Evolutionary conservation across 2,329 filamentous ascomycete genomes (phyloP).

Genomic region (Byssothecium circinans): DNA sequence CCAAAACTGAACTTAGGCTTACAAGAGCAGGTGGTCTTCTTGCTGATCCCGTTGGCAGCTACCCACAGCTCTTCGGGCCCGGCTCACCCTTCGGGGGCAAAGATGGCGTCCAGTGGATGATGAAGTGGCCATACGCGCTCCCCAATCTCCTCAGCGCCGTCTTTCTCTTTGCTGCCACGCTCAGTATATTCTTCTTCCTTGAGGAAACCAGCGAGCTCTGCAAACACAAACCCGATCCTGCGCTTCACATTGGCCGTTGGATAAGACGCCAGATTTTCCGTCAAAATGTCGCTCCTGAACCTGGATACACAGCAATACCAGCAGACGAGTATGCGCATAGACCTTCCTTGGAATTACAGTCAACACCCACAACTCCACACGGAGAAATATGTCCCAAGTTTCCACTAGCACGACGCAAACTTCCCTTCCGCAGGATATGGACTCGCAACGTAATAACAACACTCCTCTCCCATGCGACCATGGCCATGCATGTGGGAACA

Average conservation of each 20-base stretch:
- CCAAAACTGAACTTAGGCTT: slow-evolving; percentile 3
- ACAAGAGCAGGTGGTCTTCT: slow-evolving; percentile 63
- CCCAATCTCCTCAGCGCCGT: slow-evolving; percentile 68
- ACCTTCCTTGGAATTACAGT: slow-evolving; percentile 30
- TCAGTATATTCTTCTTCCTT: slow-evolving; percentile 63
- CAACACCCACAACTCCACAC: slow-evolving; percentile 28
- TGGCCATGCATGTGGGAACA: slow-evolving; percentile 53
- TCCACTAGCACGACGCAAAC: slow-evolving; percentile 27
- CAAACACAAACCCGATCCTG: slow-evolving; percentile 46
- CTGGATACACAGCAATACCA: slow-evolving; percentile 37
- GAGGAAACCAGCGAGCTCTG: slow-evolving; percentile 59
- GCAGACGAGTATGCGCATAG: slow-evolving; percentile 30
- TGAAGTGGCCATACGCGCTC: slow-evolving; percentile 67
- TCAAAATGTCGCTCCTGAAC: slow-evolving; percentile 16
- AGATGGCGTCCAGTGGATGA: slow-evolving; percentile 65
- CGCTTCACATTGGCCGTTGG: slow-evolving; percentile 44
- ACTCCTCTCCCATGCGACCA: slow-evolving; percentile 48
- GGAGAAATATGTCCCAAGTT: slow-evolving; percentile 13
- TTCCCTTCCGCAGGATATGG: slow-evolving; percentile 52
- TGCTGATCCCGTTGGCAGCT: slow-evolving; percentile 64
- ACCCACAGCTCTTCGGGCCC: slow-evolving; percentile 65
- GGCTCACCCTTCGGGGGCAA: slow-evolving; percentile 59
- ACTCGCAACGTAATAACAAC: slow-evolving; percentile 50
- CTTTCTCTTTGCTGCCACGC: slow-evolving; percentile 59
- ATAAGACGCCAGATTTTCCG: slow-evolving; percentile 40